Base-by-base conservation (phyloP, 441 rosid species). In the Hura crepitans region DNA sequence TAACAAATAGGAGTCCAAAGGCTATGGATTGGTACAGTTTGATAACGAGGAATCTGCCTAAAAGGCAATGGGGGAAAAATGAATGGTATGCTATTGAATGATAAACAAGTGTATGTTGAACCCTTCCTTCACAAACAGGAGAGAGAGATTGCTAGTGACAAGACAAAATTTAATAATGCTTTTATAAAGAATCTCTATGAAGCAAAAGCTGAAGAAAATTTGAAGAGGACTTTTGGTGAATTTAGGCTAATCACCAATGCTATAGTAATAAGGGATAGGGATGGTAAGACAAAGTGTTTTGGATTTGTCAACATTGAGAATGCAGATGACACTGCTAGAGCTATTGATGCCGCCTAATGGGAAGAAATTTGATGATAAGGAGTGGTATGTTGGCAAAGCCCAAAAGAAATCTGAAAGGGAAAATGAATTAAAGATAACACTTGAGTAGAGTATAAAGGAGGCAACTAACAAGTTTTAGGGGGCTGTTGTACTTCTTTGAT, bases 61-160 rank as follows among this genome's bases (percentile, higher is more conserved):
- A 75, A 81, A 74, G 59, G 95, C 97, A 65, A 92, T 89, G 37
- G 85, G 77, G 77, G n/a, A n/a, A 80, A 86, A 65, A 66, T 92
- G 81, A 90, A 90, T 77, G 96, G 95, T 14, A 92, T 92, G 97
- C n/a, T n/a, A n/a, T n/a, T n/a, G n/a, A n/a, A n/a, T n/a, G n/a
- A n/a, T n/a, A n/a, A n/a, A n/a, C n/a, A n/a, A n/a, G n/a, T n/a
- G n/a, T n/a, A n/a, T n/a, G n/a, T n/a, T n/a, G n/a, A n/a, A n/a
- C n/a, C n/a, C n/a, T n/a, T n/a, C n/a, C n/a, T 90, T 64, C 88
- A 88, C 77, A 92, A 84, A 76, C 95, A 92, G 77, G 95, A 90
- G 77, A 85, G 97, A 79, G 97, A 92, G 1, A 73, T 84, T 62
- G 72, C 73, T 47, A 42, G 63, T 42, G 85, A 69, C 75, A 81